Conservation (phyloP, 169 alveolate species). For the Plasmodium billcollinsi region DNA sequence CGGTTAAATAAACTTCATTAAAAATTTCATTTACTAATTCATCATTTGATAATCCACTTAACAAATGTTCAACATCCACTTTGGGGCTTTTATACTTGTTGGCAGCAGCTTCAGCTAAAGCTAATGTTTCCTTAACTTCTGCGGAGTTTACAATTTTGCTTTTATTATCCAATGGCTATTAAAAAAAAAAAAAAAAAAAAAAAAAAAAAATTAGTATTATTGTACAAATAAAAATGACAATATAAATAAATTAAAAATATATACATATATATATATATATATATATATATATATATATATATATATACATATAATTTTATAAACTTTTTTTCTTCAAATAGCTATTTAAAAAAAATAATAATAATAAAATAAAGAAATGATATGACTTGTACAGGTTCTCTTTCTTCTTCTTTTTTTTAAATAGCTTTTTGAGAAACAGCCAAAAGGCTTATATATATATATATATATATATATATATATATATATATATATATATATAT, state of each 20-base stretch:
- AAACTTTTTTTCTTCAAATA: too few species aligned
- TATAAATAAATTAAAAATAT: neutral
- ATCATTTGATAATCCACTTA: constrained; percentile 42
- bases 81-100: constrained; percentile 49
- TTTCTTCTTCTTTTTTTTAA: neutral
- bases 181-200: neutral
- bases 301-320: too few species aligned
- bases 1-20: constrained; percentile 40
- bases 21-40: constrained; percentile 56
- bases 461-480: too few species aligned
- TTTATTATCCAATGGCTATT: constrained; percentile 70
- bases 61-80: constrained; percentile 68
- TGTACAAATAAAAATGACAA: neutral
- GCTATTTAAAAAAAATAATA: neutral
- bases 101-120: constrained; percentile 47
- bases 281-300: neutral
- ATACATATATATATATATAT: neutral
- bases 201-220: neutral
- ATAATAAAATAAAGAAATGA: neutral
- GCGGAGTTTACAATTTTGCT: constrained; percentile 26
- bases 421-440: neutral
- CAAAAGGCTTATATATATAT: too few species aligned
- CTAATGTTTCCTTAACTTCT: constrained; percentile 30
- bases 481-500: too few species aligned
- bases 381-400: neutral